A percentile compares a stretch with the other conserved stretches of the same genome.
Conservation (phyloP, 192 early-diverging fungal species). For the Backusella tarrabulga region DNA sequence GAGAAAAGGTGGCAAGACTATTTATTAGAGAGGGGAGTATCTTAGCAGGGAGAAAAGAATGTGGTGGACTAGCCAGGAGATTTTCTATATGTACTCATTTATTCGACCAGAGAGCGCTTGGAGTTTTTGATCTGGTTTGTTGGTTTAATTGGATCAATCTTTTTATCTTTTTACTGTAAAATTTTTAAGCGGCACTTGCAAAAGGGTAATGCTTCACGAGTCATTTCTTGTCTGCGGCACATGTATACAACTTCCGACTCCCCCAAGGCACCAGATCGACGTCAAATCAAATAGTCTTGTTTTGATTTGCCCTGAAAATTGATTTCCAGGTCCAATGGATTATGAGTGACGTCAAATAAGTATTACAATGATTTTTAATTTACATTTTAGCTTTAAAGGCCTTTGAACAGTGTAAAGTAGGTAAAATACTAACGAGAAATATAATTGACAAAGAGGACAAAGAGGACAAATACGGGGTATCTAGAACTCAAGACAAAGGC, state of each 20-base stretch:
- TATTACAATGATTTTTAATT: not conserved
- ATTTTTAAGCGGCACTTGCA: constrained; percentile 5
- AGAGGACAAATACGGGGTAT: constrained; percentile 7
- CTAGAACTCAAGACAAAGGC: not conserved
- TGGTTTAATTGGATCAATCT: not conserved
- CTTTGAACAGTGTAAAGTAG: not conserved
- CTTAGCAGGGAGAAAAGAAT: constrained; percentile 6
- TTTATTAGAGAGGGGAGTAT: not conserved
- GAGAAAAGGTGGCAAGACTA: not conserved
- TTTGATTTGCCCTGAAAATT: constrained; percentile 10
- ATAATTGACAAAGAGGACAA: constrained; percentile 10
- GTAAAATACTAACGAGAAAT: constrained; percentile 6
- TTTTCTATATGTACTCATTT: not conserved
- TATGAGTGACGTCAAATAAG: constrained; percentile 13
- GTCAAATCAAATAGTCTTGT: not conserved
- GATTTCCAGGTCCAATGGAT: not conserved
- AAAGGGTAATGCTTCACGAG: constrained; percentile 19
- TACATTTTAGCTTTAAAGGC: not conserved
- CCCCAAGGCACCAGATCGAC: constrained; percentile 13
- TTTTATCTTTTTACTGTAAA: not conserved
- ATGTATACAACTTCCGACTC: constrained; percentile 8
- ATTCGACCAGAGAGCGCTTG: not conserved
- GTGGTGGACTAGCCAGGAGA: not conserved
- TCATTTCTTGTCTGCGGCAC: constrained; percentile 12
- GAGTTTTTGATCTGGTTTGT: not conserved